Conservation (phyloP, 176 grass and related monocot genomes). For the Eleusine indica region DNA sequence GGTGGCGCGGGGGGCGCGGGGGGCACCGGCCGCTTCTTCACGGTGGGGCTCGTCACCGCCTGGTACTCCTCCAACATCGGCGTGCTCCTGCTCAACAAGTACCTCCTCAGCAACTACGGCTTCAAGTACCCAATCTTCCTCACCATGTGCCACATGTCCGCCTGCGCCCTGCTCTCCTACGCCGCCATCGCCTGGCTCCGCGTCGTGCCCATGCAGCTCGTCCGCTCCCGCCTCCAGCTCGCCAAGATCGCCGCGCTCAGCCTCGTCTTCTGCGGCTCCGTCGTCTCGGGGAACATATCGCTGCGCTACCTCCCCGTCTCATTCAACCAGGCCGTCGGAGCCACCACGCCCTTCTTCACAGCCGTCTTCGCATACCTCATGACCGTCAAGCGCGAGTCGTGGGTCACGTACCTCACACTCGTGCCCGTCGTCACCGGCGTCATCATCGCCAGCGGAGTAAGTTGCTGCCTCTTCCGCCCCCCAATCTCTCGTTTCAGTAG, state of each 20-base stretch:
- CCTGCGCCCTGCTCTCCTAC: slow-evolving; percentile 91
- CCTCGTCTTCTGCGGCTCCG: slow-evolving; percentile 84
- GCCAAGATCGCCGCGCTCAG: slow-evolving; percentile 73
- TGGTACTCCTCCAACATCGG: slow-evolving; percentile 99
- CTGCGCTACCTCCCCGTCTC: slow-evolving; percentile 74
- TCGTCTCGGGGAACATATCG: slow-evolving; percentile 80
- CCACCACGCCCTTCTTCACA: slow-evolving; percentile 86
- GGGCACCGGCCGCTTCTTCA: slow-evolving; percentile 57
- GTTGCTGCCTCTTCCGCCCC: slow-evolving; percentile 23
- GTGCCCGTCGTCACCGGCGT: slow-evolving; percentile 82
- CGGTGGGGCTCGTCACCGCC: slow-evolving; percentile 66
- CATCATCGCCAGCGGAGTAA: slow-evolving; percentile 81
- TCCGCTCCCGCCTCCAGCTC: slow-evolving; percentile 66
- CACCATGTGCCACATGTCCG: slow-evolving; percentile 98
- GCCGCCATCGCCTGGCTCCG: slow-evolving; percentile 84
- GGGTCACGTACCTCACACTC: slow-evolving; percentile 75
- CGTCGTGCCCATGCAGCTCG: slow-evolving; percentile 70
- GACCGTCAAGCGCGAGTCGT: slow-evolving; percentile 70
- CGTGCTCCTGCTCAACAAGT: slow-evolving; percentile 99
- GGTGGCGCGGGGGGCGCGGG: slow-evolving; percentile 24
- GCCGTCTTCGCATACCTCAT: slow-evolving; percentile 74
- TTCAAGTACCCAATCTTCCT: slow-evolving; percentile 99
- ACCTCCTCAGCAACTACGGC: slow-evolving; percentile 92
- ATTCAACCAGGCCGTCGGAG: slow-evolving; percentile 88
- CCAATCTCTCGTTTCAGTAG: slow-evolving; percentile 30